Conservation (phyloP, 192 early-diverging fungal species). For the Entomortierella parvispora region DNA sequence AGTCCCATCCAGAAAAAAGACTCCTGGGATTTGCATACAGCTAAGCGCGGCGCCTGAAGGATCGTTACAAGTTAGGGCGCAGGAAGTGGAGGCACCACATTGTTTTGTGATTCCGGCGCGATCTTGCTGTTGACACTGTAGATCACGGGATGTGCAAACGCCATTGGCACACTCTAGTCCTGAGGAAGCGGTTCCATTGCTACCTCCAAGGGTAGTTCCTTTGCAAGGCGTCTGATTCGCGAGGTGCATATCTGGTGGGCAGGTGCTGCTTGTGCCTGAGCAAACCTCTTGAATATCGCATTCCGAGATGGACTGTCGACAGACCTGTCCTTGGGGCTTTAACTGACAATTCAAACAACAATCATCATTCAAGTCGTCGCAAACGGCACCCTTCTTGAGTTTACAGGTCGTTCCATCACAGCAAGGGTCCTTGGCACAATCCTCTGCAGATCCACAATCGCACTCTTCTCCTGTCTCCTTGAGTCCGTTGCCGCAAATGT, state of each 20-base stretch:
- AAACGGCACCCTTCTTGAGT: constrained; percentile 77
- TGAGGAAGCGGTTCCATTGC: constrained; percentile 13
- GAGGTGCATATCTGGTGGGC: constrained; percentile 75
- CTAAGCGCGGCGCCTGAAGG: constrained; percentile 46
- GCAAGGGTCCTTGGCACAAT: constrained; percentile 82
- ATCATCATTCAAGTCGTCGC: constrained; percentile 83
- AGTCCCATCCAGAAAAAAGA: constrained; percentile 75
- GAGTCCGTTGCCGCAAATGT: constrained; percentile 96
- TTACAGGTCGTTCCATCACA: constrained; percentile 86
- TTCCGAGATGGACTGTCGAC: constrained; percentile 75
- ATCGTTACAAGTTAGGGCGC: constrained; percentile 71
- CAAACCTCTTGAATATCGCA: constrained; percentile 88
- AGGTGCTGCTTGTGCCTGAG: constrained; percentile 73
- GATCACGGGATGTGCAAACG: constrained; percentile 77
- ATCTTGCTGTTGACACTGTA: constrained; percentile 71
- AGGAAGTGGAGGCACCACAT: constrained; percentile 66
- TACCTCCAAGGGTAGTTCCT: constrained; percentile 25
- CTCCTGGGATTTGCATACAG: constrained; percentile 44
- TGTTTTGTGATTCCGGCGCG: constrained; percentile 60
- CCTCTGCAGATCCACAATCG: constrained; percentile 81
- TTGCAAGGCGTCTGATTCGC: constrained; percentile 75
- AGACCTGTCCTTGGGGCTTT: constrained; percentile 65
- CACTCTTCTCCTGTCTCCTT: constrained; percentile 91
- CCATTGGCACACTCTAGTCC: constrained; percentile 73
- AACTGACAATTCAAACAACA: constrained; percentile 85